These are phyloP conservation scores for Picochlorum sp. DNA, from an alignment of 139 green algal genomes.

Conservation along the genomic window DNA sequence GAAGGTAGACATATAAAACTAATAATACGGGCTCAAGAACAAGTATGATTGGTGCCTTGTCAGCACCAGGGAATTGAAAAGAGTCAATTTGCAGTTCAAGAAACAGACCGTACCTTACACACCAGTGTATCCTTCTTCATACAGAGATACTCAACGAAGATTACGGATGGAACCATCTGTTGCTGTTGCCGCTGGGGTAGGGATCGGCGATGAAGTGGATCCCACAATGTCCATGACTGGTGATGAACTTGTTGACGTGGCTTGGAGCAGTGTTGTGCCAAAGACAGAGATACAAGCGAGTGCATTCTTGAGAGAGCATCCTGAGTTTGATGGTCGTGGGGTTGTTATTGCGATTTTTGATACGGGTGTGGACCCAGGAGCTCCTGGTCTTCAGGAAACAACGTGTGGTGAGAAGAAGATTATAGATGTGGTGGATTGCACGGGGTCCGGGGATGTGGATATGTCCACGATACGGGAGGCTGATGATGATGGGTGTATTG, in stretches of 20 bases:
- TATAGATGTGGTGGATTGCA: slow-evolving; percentile 66
- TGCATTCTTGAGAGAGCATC: slow-evolving; percentile 52
- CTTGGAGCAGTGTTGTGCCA: slow-evolving; percentile 46
- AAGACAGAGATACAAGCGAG: slow-evolving; percentile 73
- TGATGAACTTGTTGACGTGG: not conserved
- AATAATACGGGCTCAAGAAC: too few relatives aligned
- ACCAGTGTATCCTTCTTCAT: not conserved
- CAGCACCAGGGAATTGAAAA: too few relatives aligned
- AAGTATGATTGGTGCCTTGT: too few relatives aligned
- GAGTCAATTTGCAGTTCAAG: too few relatives aligned
- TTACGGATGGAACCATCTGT: not conserved
- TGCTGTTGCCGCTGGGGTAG: not conserved
- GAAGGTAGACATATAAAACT: too few relatives aligned
- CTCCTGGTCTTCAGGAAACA: slow-evolving; percentile 67
- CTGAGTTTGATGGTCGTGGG: slow-evolving; percentile 68
- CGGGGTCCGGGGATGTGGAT: slow-evolving; percentile 76
- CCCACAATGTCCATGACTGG: not conserved
- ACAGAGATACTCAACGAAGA: not conserved
- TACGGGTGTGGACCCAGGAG: slow-evolving; percentile 68
- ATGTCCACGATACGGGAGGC: slow-evolving; percentile 48
- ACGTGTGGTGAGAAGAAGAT: slow-evolving; percentile 75
- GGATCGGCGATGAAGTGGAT: not conserved
- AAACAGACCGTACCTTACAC: too few relatives aligned
- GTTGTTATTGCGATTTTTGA: slow-evolving; percentile 83
- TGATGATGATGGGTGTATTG: slow-evolving; percentile 55